Conservation (phyloP, 2,329 filamentous ascomycete genomes). For the Colletotrichum agaves region DNA sequence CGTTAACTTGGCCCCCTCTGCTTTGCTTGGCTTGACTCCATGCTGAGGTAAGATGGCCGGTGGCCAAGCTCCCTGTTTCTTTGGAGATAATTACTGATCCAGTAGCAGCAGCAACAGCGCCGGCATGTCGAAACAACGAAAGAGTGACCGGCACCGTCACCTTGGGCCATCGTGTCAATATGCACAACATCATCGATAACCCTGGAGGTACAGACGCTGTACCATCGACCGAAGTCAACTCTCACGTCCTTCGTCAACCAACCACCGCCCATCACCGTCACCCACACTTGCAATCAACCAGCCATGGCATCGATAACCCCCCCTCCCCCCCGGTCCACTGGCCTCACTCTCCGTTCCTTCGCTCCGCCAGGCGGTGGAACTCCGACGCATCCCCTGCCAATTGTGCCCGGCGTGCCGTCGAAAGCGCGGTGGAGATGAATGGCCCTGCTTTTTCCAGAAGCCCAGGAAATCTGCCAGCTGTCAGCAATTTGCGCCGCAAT, state of each 20-base stretch:
- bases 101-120: neutral
- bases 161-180: constrained; percentile 22
- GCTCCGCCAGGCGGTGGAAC: constrained; percentile 30
- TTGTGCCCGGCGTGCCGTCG: constrained; percentile 16
- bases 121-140: neutral
- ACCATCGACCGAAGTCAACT: neutral
- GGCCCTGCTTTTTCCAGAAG: constrained; percentile 37
- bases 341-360: constrained; percentile 20
- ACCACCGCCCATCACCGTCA: constrained; percentile 6
- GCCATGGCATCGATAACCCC: neutral
- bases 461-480: constrained; percentile 1
- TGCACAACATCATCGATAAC: constrained; percentile 34
- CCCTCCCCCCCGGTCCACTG: constrained; percentile 5
- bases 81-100: neutral
- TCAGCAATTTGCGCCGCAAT: constrained; percentile 2
- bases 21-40: neutral
- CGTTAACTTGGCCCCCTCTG: constrained; percentile 13
- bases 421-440: constrained; percentile 18
- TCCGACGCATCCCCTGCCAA: constrained; percentile 29
- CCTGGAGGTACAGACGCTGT: neutral
- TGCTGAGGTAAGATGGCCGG: neutral
- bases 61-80: neutral
- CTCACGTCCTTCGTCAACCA: neutral
- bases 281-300: constrained; percentile 9
- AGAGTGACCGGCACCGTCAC: constrained; percentile 15